These are phyloP conservation scores for Hemisphaericaspora xylanilytica DNA, from an alignment of 1,139 yeast genomes.

Conservation along the genomic window DNA sequence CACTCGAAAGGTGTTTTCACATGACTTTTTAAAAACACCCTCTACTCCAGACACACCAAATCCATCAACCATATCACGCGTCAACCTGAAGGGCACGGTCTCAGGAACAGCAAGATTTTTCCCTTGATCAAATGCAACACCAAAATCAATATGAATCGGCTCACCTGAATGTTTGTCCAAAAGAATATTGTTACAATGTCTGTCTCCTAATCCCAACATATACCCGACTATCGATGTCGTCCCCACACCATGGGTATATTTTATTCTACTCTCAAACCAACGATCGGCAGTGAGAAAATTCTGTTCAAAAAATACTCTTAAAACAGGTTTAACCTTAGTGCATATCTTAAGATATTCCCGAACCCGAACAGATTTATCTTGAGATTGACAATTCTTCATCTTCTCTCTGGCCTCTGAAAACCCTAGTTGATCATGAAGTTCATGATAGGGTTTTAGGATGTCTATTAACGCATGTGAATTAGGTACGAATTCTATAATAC, in stretches of 20 bases:
- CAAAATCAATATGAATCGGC: slow-evolving; percentile 93
- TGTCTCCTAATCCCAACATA: slow-evolving; percentile 87
- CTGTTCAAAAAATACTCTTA: slow-evolving; percentile 68
- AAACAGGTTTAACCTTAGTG: slow-evolving; percentile 59
- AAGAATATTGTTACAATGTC: slow-evolving; percentile 88
- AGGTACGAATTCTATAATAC: slow-evolving; percentile 86
- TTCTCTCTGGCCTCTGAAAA: slow-evolving; percentile 58
- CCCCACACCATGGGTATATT: slow-evolving; percentile 79
- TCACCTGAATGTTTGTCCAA: slow-evolving; percentile 81
- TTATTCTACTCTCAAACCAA: slow-evolving; percentile 69
- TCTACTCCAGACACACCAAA: slow-evolving; percentile 80
- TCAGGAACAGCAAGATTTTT: slow-evolving; percentile 83
- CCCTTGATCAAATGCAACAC: slow-evolving; percentile 95
- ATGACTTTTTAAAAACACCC: slow-evolving; percentile 70
- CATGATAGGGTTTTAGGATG: slow-evolving; percentile 58
- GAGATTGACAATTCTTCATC: slow-evolving; percentile 60
- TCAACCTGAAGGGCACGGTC: slow-evolving; percentile 86
- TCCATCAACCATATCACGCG: slow-evolving; percentile 90
- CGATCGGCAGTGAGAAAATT: slow-evolving; percentile 62
- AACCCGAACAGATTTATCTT: slow-evolving; percentile 45
- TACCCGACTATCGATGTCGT: slow-evolving; percentile 84
- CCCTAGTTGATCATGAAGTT: slow-evolving; percentile 40
- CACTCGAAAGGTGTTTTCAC: slow-evolving; percentile 72
- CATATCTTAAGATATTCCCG: slow-evolving; percentile 51
- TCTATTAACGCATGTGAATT: slow-evolving; percentile 73